Evolutionary conservation across 2,329 filamentous ascomycete species (phyloP).

Genomic region (Phialemoniopsis sp.): DNA sequence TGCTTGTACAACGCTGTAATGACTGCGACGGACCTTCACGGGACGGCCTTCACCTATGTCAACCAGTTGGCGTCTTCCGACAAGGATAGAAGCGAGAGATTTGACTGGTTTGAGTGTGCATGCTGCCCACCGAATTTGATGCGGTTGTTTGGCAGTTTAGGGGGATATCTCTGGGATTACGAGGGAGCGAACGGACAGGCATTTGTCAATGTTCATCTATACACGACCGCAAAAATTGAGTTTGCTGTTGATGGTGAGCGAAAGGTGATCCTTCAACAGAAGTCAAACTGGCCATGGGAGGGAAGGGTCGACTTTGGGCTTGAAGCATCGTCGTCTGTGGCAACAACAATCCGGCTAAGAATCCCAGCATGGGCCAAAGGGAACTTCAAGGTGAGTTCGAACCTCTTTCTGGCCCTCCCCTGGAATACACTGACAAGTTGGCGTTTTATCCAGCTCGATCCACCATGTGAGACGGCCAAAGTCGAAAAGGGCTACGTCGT

Average conservation of each 20-base stretch:
- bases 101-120: conserved; percentile 55
- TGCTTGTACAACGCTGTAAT: conserved; percentile 58
- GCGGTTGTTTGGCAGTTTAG: conserved; percentile 49
- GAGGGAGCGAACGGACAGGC: conserved; percentile 17
- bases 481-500: no score
- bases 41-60: conserved; percentile 55
- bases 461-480: no score
- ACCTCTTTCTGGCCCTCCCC: no score
- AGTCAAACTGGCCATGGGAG: conserved; percentile 54
- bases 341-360: no score
- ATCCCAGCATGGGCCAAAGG: no score
- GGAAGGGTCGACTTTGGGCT: conserved; percentile 40
- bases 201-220: conserved; percentile 52
- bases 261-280: conserved; percentile 37
- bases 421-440: no score
- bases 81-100: conserved; percentile 39
- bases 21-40: conserved; percentile 51
- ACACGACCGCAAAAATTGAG: conserved; percentile 39
- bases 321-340: no score
- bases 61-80: conserved; percentile 56
- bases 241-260: conserved; percentile 27
- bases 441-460: no score
- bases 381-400: no score
- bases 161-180: conserved; percentile 51
- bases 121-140: conserved; percentile 60